These are phyloP conservation scores for Chionographis japonica DNA, from an alignment of 106 monocot species.

Conservation along the genomic window DNA sequence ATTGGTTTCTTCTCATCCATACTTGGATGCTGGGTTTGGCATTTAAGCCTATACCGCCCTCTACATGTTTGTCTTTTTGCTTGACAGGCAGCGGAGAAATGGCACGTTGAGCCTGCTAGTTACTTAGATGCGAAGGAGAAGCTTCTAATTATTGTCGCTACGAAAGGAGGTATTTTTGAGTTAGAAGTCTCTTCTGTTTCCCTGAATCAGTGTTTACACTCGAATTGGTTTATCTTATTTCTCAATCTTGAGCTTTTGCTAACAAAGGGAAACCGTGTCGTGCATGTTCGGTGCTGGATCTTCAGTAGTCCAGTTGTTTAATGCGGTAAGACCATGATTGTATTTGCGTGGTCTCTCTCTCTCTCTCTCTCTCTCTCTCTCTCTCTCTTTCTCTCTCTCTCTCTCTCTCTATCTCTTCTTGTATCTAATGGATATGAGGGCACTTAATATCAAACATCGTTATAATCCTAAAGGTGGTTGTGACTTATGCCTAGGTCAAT, in stretches of 20 bases:
- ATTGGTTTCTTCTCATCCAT: no score
- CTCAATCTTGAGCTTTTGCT: neutral
- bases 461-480: neutral
- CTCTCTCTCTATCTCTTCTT: no score
- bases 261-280: constrained; percentile 5
- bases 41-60: no score
- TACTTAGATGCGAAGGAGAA: constrained; percentile 79
- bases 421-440: no score
- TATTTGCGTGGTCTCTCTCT: neutral
- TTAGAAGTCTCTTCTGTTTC: neutral
- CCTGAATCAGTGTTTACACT: neutral
- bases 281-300: constrained; percentile 31
- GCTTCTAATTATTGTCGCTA: constrained; percentile 66
- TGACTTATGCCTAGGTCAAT: constrained; percentile 35
- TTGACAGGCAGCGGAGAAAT: constrained; percentile 64
- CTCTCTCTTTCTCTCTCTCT: no score
- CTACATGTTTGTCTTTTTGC: neutral
- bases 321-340: constrained; percentile 48
- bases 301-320: constrained; percentile 87
- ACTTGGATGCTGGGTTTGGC: no score
- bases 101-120: constrained; percentile 60
- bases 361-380: neutral
- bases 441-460: no score
- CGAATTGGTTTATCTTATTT: neutral
- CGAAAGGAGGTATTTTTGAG: constrained; percentile 73